Base-by-base conservation (phyloP, 345 rosid genomes). In the Luvunga scandens region DNA sequence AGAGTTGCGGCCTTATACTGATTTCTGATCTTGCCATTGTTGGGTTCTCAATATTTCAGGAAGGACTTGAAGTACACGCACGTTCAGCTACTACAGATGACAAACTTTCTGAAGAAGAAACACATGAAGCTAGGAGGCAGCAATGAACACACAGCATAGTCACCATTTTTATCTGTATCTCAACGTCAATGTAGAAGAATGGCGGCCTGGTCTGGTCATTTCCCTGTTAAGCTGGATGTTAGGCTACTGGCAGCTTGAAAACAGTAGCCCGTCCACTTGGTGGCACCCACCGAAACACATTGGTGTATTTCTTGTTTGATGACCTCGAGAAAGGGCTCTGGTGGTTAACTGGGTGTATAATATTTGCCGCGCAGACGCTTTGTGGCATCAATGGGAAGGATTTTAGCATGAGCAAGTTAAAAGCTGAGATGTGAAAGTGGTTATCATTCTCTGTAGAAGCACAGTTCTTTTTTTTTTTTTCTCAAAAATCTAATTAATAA, bases 81-180 rank as follows among this genome's bases (percentile, higher is more conserved):
- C 63, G 45, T 42, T 18, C 78, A 45, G 69, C 65, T 21, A 50
- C 82, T 7, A 12, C 75, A 59, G 85, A 84, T 39, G 36, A 71
- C 59, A 77, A 84, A 38, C 62, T 39, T 48, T 38, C 81, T 4
- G 82, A 75, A 70, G 80, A 77, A 61, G 81, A 70, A 8, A 7
- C 13, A 9, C 48, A 78, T 27, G 65, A 79, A 60, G 81, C 75
- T 30, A 48, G 50, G 56, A 80, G 42, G 48, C 85, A 78, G 72
- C 82, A 77, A 78, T 69, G 30, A 36, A 65, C 79, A 2, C 9
- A 28, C 64, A 65, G 39, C 30, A 5, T 6, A 34, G 75, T 9
- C 42, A 67, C 10, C 45, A 34, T 66, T 12, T 8, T 9, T 28
- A 19, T 55, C 31, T 50, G 9, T 61, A 57, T 30, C 62, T 33